Evolutionary conservation across 2,329 filamentous ascomycete species (phyloP), one percentile per base, ranked within the genome.

Genomic region (Xylaria sp.): DNA sequence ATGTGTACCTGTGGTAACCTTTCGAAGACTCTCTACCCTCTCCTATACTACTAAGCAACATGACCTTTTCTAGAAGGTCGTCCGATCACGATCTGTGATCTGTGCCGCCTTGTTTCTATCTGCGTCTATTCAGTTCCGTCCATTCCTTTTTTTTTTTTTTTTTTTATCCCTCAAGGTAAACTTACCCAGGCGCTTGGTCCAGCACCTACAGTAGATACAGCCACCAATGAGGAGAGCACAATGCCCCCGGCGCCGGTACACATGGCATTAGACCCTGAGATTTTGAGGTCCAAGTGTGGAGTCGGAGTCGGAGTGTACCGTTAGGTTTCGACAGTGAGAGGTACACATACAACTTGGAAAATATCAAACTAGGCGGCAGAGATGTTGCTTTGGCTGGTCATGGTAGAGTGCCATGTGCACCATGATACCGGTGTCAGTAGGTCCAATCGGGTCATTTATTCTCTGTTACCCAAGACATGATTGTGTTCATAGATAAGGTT

Each of bases 221-320:
- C 28, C 37, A 25, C 66, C 66, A 68, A 68, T 68, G n/a, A 50
- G 56, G 32, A 54, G 44, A 50, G 41, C 20, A 15, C 15, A 57
- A 28, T 6, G 9, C n/a, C 54, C 46, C 52, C 46, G 46, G 54
- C 23, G 46, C 66, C 67, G 32, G 50, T 34, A 28, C 28, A 28
- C 28, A 28, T 28, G 28, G 28, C 28, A 28, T 51, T 51, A 57
- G 54, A 70, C 64, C 68, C 66, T 55, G 18, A 46, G 15, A 46
- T 13, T 18, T 15, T 10, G 39, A 44, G 39, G 13, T 18, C 18
- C 3, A 44, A 15, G 39, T 44, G 39, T 44, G 10, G 13, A 44
- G 28, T 28, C 28, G 28, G 28, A 28, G 28, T 4, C 28, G 28
- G 28, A 28, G 28, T 4, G 28, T 28, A 28, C 28, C 28, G 1